These are phyloP conservation scores for Annulohypoxylon moriforme DNA, from an alignment of 495 filamentous ascomycete genomes.

Conservation along the genomic window DNA sequence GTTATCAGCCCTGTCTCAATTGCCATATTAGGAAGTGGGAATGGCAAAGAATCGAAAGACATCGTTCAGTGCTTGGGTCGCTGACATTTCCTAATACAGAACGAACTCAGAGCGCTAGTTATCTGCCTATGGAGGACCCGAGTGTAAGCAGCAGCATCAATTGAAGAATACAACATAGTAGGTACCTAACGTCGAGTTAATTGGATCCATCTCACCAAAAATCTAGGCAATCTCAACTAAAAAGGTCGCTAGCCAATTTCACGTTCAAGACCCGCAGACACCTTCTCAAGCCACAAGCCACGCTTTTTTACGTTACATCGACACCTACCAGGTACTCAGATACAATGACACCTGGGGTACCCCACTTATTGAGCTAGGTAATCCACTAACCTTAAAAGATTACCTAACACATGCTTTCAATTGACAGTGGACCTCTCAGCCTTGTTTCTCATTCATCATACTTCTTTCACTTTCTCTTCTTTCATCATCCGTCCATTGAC, in stretches of 20 bases:
- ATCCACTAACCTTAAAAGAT: no score
- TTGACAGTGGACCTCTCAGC: slow-evolving; percentile 37
- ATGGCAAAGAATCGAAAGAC: neutral
- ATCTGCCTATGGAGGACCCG: neutral
- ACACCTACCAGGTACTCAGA: no score
- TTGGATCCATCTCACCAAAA: slow-evolving; percentile 9
- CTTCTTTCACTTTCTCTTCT: slow-evolving; percentile 14
- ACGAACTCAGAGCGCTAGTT: neutral
- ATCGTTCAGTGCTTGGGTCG: slow-evolving; percentile 3
- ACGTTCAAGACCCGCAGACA: neutral
- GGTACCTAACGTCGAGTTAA: neutral
- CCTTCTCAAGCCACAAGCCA: neutral
- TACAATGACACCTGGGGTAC: neutral
- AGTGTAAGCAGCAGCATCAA: neutral
- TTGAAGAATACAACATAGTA: neutral
- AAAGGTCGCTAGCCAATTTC: neutral
- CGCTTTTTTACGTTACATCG: no score
- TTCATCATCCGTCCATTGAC: slow-evolving; percentile 36
- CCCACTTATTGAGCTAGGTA: slow-evolving; percentile 1
- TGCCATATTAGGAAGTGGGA: slow-evolving; percentile 4
- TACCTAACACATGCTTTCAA: slow-evolving; percentile 18
- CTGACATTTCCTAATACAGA: slow-evolving; percentile 12
- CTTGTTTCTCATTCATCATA: slow-evolving; percentile 35
- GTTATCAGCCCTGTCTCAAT: neutral
- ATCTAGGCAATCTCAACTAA: neutral